Percentiles rank a stretch among this genome's conserved stretches.
phyloP scores from a whole-genome alignment of 345 rosid species.

The Lenwebbia sp. region DNA sequence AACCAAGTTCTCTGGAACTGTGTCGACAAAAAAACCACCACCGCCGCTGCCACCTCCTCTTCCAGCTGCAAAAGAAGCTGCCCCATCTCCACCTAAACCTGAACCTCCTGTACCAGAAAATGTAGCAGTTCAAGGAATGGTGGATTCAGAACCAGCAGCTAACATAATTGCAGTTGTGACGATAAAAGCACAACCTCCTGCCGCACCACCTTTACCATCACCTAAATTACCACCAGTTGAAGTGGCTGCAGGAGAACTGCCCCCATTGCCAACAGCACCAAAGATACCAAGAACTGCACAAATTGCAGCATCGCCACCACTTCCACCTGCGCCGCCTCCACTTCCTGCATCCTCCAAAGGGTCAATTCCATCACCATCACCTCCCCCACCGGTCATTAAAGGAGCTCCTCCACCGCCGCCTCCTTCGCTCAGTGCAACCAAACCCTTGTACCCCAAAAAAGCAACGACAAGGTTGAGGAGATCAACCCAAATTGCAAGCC shows the following conservation, averaged over 20 bases:
- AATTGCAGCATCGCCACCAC: neutral
- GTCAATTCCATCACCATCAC: constrained; percentile 24
- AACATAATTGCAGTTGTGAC: neutral
- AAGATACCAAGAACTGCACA: neutral
- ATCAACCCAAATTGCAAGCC: constrained; percentile 61
- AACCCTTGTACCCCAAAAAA: constrained; percentile 54
- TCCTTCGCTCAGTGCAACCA: constrained; percentile 39
- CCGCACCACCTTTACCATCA: neutral
- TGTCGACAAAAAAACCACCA: neutral
- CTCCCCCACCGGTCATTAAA: constrained; percentile 14
- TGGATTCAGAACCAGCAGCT: neutral
- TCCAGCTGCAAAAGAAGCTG: neutral
- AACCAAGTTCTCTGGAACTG: neutral
- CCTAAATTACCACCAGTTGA: neutral
- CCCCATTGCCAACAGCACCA: neutral
- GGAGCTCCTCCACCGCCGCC: constrained; percentile 52
- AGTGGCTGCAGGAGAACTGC: neutral
- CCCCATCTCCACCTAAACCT: neutral
- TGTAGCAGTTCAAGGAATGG: neutral
- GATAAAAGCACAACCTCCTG: neutral
- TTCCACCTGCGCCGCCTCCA: neutral
- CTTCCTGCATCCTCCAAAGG: neutral
- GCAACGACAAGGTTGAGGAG: constrained; percentile 64
- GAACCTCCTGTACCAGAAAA: neutral
- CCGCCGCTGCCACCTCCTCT: neutral